Evolutionary conservation across 1,139 yeast species (phyloP), one percentile per base, ranked within the genome.

Genomic region (Maudiozyma humilis): DNA sequence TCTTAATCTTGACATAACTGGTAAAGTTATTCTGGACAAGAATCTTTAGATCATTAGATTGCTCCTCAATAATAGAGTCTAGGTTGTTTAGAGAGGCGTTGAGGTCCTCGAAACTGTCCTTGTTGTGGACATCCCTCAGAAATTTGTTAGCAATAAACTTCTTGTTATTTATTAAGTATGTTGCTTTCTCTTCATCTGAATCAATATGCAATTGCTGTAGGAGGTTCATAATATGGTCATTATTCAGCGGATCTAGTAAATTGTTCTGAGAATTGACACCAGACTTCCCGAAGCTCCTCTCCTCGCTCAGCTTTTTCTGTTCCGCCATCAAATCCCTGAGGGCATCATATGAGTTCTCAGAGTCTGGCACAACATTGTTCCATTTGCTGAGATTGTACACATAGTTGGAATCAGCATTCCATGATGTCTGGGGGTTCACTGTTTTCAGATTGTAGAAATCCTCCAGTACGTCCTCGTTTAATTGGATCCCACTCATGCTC

Each of bases 21-120:
- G 78, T 75, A 58, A 79, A 88, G 59, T 89, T 91, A 19, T 76
- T 72, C 54, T 84, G 85, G 6, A 89, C 83, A 30, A 84, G 73
- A 14, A 66, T 65, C 51, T 80, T 76, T 57, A 89, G 67, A 42
- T 82, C 82, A 12, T 72, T 70, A n/a, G 85, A 78, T 55, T 82
- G 83, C 18, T 75, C 69, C 16, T 76, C 72, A 30, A 89, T 78
- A 25, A 78, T 76, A 25, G 64, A 59, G 51, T 86, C 88, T 46
- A 89, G 68, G 41, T 66, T 71, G 32, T 69, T 72, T 46, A 87
- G 69, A 2, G 87, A 77, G 8, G 66, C 59, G 27, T 71, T 67
- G 51, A 88, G 68, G 33, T 82, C 78, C 16, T 75, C 76, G 44
- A 82, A 79, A 1, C 89, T 72, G 31, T 88, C 83, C 37, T 79